Evolutionary conservation across 257 asterid genomes (phyloP).

Genomic region (Gentiana macrophylla): DNA sequence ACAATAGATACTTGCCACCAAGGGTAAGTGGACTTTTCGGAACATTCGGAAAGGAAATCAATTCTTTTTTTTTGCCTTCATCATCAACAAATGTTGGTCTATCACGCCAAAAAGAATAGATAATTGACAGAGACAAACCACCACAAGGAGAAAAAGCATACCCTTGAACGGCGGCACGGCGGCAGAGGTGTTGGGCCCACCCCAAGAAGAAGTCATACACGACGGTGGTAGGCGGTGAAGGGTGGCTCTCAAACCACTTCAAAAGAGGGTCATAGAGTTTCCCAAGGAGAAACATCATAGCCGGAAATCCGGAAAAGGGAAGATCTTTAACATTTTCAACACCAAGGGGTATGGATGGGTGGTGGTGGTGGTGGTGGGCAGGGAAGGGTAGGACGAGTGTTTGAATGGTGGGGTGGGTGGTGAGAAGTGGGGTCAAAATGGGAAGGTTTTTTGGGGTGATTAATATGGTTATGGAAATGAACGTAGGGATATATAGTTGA

Average conservation of each 20-base stretch:
- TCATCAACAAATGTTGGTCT: conserved; percentile 19
- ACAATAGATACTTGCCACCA: conserved; percentile 77
- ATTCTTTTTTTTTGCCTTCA: conserved; percentile 12
- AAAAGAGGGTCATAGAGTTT: conserved; percentile 30
- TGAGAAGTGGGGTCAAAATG: too few species aligned
- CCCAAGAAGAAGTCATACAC: conserved; percentile 66
- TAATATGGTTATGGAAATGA: conserved; percentile 28
- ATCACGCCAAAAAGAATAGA: conserved; percentile 41
- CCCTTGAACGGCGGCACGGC: conserved; percentile 34
- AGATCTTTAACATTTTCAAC: conserved; percentile 68
- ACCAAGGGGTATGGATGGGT: conserved; percentile 23
- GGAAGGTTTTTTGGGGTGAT: too few species aligned
- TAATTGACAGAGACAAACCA: conserved; percentile 34
- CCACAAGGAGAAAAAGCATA: conserved; percentile 68
- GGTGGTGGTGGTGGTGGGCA: conserved; percentile 29
- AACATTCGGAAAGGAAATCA: conserved; percentile 18
- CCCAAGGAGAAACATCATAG: conserved; percentile 35
- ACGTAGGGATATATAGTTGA: conserved; percentile 26
- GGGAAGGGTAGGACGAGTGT: conserved; percentile 70
- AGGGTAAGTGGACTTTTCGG: conserved; percentile 53
- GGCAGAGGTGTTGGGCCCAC: conserved; percentile 47
- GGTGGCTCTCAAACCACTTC: conserved; percentile 48
- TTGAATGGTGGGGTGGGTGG: too few species aligned
- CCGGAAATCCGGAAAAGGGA: conserved; percentile 35
- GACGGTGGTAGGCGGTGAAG: conserved; percentile 62